phyloP scores from a whole-genome alignment of 306 rosid species.

The Rosa rugosa region DNA sequence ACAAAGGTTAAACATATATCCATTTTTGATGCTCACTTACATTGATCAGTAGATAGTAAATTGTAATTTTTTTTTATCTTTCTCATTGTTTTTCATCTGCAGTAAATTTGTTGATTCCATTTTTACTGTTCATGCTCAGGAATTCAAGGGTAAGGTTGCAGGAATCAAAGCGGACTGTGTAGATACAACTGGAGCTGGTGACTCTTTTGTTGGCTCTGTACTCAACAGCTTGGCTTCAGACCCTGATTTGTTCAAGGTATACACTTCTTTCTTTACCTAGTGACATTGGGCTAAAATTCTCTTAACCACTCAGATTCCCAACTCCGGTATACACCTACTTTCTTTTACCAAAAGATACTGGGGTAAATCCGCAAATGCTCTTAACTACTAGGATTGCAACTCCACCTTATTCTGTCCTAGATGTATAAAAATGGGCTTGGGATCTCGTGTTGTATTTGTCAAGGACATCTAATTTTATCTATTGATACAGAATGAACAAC shows the following conservation, averaged over 20 bases:
- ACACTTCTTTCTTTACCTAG: not conserved
- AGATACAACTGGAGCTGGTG: slow-evolving; percentile 95
- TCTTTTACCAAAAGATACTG: not conserved
- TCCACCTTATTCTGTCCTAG: not conserved
- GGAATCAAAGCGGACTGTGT: slow-evolving; percentile 65
- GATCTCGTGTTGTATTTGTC: not conserved
- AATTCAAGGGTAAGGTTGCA: slow-evolving; percentile 63
- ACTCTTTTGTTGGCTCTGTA: slow-evolving; percentile 78
- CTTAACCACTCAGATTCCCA: not conserved
- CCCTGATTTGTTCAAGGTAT: slow-evolving; percentile 51
- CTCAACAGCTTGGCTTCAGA: slow-evolving; percentile 61
- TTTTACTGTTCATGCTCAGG: slow-evolving; percentile 34
- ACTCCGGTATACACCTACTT: not conserved
- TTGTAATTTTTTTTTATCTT: not conserved
- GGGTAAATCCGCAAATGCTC: not conserved
- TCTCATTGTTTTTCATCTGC: not conserved
- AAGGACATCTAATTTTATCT: not conserved
- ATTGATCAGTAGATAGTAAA: not conserved
- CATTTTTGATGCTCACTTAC: not conserved
- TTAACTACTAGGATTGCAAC: not conserved
- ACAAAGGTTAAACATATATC: slow-evolving; percentile 50
- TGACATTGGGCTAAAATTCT: not conserved
- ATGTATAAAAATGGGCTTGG: not conserved
- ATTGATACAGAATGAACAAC: slow-evolving; percentile 51
- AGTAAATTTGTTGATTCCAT: not conserved